Conservation (phyloP, 805 yeast genomes). For the Zygotorulaspora danielsina region DNA sequence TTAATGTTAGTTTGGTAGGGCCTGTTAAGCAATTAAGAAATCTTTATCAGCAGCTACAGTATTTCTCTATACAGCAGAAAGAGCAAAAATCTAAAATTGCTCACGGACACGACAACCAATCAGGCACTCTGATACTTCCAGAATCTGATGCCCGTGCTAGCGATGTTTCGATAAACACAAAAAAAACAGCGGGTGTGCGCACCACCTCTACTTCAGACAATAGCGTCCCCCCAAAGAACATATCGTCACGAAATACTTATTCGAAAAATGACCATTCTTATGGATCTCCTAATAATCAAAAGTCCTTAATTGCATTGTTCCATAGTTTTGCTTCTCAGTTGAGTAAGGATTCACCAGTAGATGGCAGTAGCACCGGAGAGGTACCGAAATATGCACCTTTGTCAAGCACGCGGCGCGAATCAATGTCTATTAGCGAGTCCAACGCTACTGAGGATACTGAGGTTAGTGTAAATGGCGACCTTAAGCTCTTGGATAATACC, state of each 20-base stretch:
- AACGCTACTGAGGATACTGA: background rate
- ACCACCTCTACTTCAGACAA: background rate
- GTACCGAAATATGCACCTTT: background rate
- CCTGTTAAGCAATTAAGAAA: slow-evolving; percentile 37
- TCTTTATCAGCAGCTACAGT: slow-evolving; percentile 26
- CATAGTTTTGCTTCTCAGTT: slow-evolving; percentile 31
- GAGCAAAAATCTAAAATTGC: background rate
- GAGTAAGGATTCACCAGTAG: slow-evolving; percentile 6
- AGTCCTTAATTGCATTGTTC: slow-evolving; percentile 33
- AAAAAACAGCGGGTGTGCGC: background rate
- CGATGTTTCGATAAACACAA: background rate
- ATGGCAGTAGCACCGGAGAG: background rate
- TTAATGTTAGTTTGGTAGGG: slow-evolving; percentile 24
- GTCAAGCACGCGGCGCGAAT: background rate
- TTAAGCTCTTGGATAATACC: slow-evolving; percentile 19
- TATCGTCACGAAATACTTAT: background rate
- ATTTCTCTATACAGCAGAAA: slow-evolving; percentile 7
- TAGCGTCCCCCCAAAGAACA: background rate
- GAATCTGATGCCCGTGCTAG: slow-evolving; percentile 2
- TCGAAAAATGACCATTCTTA: slow-evolving; percentile 1
- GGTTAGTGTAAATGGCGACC: slow-evolving; percentile 5
- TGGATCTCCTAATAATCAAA: slow-evolving; percentile 19
- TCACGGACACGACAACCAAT: background rate
- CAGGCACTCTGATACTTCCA: background rate
- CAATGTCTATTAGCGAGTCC: slow-evolving; percentile 1